Percentiles rank a stretch among this genome's conserved stretches.
Conservation (phyloP, 139 green algal genomes). For the Chloropicon primus region DNA sequence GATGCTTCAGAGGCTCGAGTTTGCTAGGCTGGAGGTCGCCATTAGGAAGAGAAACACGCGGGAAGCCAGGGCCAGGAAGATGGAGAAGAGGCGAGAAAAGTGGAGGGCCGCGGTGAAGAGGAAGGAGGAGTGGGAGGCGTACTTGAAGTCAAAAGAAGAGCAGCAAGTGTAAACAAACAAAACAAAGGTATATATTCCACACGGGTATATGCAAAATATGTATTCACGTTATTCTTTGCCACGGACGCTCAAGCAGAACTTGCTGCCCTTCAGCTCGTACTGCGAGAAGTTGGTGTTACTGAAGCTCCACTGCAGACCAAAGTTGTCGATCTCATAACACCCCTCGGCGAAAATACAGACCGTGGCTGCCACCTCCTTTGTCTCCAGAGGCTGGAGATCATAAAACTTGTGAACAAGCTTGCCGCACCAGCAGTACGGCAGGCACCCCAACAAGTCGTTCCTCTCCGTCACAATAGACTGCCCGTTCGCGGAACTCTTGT, state of each 20-base stretch:
- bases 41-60: not conserved
- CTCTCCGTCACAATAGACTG: not conserved
- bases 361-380: not conserved
- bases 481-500: not conserved
- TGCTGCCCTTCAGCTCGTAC: not conserved
- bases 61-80: not conserved
- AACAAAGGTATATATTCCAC: not conserved
- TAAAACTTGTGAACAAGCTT: not conserved
- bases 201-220: no score
- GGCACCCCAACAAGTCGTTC: not conserved
- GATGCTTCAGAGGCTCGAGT: not conserved
- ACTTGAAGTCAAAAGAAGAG: not conserved
- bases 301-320: not conserved
- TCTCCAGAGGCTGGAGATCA: not conserved
- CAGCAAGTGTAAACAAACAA: not conserved
- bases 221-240: no score
- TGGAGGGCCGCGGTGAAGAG: not conserved
- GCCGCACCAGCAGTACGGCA: not conserved
- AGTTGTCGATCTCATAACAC: not conserved
- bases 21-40: not conserved
- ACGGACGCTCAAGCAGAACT: not conserved
- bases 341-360: not conserved
- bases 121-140: not conserved
- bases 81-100: not conserved
- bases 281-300: not conserved